A percentile compares a stretch with the other conserved stretches of the same genome.
These are phyloP conservation scores for Graphilbum fragrans DNA, from an alignment of 2,329 filamentous ascomycete genomes.

Conservation along the genomic window DNA sequence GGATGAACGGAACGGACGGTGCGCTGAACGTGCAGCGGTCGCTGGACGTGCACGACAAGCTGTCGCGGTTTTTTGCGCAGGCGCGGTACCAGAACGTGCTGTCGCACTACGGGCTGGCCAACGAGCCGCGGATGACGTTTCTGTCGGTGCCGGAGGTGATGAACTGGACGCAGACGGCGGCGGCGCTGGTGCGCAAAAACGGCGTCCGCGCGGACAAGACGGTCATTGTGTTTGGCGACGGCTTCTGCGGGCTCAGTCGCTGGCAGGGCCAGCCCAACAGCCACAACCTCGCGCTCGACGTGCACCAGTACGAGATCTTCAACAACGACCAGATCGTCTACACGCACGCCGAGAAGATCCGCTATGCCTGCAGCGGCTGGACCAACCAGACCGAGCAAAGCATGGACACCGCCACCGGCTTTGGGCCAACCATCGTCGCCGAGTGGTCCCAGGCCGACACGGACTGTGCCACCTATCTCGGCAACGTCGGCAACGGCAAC, in stretches of 20 bases:
- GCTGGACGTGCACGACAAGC: conserved; percentile 73
- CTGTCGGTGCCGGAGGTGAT: conserved; percentile 57
- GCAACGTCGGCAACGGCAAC: conserved; percentile 78
- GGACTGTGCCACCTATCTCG: conserved; percentile 78
- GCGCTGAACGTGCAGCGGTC: conserved; percentile 66
- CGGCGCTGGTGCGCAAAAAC: conserved; percentile 61
- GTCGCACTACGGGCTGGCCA: conserved; percentile 85
- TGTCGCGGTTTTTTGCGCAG: conserved; percentile 89
- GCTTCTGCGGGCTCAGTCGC: conserved; percentile 80
- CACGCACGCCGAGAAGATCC: conserved; percentile 71
- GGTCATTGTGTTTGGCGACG: conserved; percentile 78
- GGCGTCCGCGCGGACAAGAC: conserved; percentile 49
- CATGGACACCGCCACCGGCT: conserved; percentile 64
- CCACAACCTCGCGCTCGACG: conserved; percentile 75
- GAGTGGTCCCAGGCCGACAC: conserved; percentile 98
- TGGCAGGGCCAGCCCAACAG: conserved; percentile 77
- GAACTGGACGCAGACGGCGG: conserved; percentile 66
- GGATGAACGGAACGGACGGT: conserved; percentile 86
- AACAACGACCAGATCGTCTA: conserved; percentile 76
- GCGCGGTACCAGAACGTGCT: conserved; percentile 85
- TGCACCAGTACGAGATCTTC: conserved; percentile 98
- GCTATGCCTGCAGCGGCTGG: conserved; percentile 83
- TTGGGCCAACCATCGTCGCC: conserved; percentile 86
- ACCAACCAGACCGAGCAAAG: conserved; percentile 62
- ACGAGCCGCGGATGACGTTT: conserved; percentile 81